Evolutionary conservation across 176 grass and related monocot species (phyloP).

Genomic region (Urochloa ruziziensis): DNA sequence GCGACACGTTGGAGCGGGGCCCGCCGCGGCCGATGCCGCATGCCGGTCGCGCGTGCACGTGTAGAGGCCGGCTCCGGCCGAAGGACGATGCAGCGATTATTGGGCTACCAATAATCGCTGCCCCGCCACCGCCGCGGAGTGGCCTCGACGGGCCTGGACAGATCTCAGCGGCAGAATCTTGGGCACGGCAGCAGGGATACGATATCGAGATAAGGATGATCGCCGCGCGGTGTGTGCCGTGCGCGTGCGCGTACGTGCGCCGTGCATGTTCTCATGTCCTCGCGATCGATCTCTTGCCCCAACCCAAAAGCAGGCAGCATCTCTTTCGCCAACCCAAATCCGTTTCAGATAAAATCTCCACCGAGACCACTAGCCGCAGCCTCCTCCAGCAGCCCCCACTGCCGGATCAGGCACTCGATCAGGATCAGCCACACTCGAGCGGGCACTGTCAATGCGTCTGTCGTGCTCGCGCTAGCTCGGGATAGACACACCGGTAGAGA

Average conservation of each 20-base stretch:
- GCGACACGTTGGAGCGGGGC: slow-evolving; percentile 19
- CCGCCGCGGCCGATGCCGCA: background rate
- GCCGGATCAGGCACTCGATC: background rate
- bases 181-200: background rate
- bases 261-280: slow-evolving; percentile 10
- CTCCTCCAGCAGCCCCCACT: background rate
- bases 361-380: background rate
- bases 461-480: background rate
- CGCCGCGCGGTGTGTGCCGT: background rate
- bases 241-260: background rate
- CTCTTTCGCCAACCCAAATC: background rate
- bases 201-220: slow-evolving; percentile 41
- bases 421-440: no score
- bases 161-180: slow-evolving; percentile 33
- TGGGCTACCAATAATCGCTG: background rate
- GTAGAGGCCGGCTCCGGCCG: background rate
- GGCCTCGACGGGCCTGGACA: slow-evolving; percentile 2
- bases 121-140: background rate
- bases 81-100: slow-evolving; percentile 10
- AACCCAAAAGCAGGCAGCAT: slow-evolving; percentile 4
- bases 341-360: slow-evolving; percentile 23
- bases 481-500: background rate
- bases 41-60: background rate
- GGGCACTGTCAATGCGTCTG: background rate
- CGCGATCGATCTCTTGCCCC: no score